phyloP scores from a whole-genome alignment of 495 filamentous ascomycete species.

The Aspergillus nidulans region DNA sequence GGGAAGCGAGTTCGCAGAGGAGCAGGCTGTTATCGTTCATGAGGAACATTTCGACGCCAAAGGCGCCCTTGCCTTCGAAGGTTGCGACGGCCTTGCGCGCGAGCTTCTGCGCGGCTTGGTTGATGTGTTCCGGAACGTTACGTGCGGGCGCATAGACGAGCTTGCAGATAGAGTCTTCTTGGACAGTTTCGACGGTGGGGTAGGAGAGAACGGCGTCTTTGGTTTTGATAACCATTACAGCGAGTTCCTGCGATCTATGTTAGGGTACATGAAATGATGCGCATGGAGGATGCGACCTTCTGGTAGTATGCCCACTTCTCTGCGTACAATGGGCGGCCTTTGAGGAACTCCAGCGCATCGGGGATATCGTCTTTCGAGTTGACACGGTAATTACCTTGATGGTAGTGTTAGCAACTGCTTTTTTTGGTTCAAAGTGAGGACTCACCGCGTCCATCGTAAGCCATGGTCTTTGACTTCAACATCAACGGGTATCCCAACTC shows the following conservation, averaged over 20 bases:
- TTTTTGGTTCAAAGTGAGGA: background rate
- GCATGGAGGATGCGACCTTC: slow-evolving; percentile 36
- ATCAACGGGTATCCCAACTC: slow-evolving; percentile 83
- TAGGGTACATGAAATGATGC: background rate
- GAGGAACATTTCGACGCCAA: slow-evolving; percentile 96
- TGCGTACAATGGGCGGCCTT: slow-evolving; percentile 72
- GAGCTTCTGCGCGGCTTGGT: slow-evolving; percentile 65
- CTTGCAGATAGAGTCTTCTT: slow-evolving; percentile 94
- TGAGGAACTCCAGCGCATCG: slow-evolving; percentile 62
- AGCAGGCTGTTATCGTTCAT: slow-evolving; percentile 69
- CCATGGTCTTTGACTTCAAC: slow-evolving; percentile 89
- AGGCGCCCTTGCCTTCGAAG: slow-evolving; percentile 86
- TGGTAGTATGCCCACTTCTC: slow-evolving; percentile 87
- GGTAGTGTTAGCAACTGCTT: background rate
- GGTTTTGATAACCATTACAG: slow-evolving; percentile 93
- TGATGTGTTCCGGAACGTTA: slow-evolving; percentile 56
- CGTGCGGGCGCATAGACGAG: slow-evolving; percentile 84
- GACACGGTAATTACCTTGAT: slow-evolving; percentile 71
- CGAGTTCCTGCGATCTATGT: slow-evolving; percentile 54
- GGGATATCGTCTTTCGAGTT: slow-evolving; percentile 62
- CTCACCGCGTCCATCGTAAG: slow-evolving; percentile 81
- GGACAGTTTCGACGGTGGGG: slow-evolving; percentile 88
- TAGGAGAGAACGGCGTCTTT: slow-evolving; percentile 74
- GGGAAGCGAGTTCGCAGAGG: slow-evolving; percentile 91
- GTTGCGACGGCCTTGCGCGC: slow-evolving; percentile 73